These are phyloP conservation scores for Arctium minus DNA, from an alignment of 129 eudicot genomes.

Conservation along the genomic window DNA sequence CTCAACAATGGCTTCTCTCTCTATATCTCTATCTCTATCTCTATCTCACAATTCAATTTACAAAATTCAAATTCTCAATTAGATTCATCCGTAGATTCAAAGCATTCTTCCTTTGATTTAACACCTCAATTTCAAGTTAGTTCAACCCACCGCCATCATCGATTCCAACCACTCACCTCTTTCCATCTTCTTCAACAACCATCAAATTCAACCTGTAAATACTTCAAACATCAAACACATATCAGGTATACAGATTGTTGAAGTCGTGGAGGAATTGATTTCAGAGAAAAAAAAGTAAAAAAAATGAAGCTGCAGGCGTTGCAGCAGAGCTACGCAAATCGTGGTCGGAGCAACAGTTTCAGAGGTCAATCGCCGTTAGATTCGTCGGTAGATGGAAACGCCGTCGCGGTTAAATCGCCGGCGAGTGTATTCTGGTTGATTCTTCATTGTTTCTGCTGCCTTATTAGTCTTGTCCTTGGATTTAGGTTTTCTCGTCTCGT, in stretches of 20 bases:
- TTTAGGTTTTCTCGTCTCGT: constrained; percentile 85
- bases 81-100: constrained; percentile 26
- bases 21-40: too few relatives aligned
- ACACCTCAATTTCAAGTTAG: constrained; percentile 28
- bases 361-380: constrained; percentile 53
- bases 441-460: constrained; percentile 76
- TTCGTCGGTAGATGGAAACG: constrained; percentile 37
- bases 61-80: constrained; percentile 4
- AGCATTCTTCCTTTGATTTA: constrained; percentile 28
- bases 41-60: neutral
- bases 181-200: constrained; percentile 4
- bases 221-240: constrained; percentile 1
- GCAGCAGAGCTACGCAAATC: constrained; percentile 62
- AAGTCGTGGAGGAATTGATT: neutral
- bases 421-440: constrained; percentile 64
- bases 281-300: constrained; percentile 5
- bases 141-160: constrained; percentile 41
- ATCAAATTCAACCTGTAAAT: constrained; percentile 17
- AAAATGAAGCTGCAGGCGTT: constrained; percentile 76
- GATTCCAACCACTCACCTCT: constrained; percentile 24
- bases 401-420: constrained; percentile 51
- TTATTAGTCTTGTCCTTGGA: constrained; percentile 85
- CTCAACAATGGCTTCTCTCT: constrained; percentile 7
- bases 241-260: neutral
- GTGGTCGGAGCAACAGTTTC: constrained; percentile 75